Evolutionary conservation across 345 rosid genomes (phyloP), one percentile per base, ranked within the genome.

Genomic region (Aquilaria yunnanensis): DNA sequence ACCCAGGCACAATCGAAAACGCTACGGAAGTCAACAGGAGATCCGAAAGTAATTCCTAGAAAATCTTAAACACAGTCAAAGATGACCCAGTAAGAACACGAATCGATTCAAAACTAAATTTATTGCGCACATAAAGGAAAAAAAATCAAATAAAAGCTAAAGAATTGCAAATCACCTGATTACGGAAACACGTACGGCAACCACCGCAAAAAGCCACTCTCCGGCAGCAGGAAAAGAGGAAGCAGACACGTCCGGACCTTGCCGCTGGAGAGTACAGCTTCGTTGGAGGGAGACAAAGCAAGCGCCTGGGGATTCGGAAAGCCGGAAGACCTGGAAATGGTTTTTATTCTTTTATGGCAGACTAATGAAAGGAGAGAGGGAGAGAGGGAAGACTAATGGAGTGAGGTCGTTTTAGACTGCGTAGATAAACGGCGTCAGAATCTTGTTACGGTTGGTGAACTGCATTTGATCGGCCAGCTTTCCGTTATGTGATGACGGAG

Each of bases 351-450:
- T 49, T 48, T 47, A 58, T 48, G 75, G 57, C 62, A 58, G 64
- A 65, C 63, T 64, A 69, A 60, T 50, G 14, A 31, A 54, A 30
- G 12, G 37, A 55, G 58, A 55, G 58, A 9, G 29, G 14, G 34
- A 30, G 58, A 55, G 37, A 23, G 57, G 9, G 32, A 14, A 43
- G 10, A 60, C 57, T 63, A 78, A 68, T 60, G 9, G 70, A 71
- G 73, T 51, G 80, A 64, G 67, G 80, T 82, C 80, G 86, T 88
- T 83, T 83, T 75, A 61, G 79, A 83, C 80, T 80, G 83, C 41
- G 72, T 58, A 41, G 9, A 8, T 50, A 64, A 53, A 78, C 90
- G 88, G 13, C 86, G 89, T 83, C 56, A 69, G 63, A 45, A 64
- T 46, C 60, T 72, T 34, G 41, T 34, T 34, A 34, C 41, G 49